phyloP scores from a whole-genome alignment of 305 asterid genomes.

The Fraxinus albicans region DNA sequence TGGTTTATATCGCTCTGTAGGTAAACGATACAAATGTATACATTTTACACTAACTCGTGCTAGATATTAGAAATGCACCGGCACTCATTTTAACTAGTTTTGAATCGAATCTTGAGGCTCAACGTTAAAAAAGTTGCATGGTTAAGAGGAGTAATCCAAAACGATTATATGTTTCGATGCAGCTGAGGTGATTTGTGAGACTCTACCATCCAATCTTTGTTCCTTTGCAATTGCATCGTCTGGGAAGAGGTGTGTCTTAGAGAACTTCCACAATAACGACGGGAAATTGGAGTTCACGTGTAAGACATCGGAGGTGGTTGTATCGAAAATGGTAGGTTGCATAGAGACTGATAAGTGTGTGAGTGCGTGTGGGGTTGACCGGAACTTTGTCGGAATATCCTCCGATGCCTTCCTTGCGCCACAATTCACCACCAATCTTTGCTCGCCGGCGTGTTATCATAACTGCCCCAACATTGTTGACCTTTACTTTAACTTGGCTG shows the following conservation, averaged over 20 bases:
- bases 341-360: constrained; percentile 61
- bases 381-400: constrained; percentile 60
- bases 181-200: constrained; percentile 59
- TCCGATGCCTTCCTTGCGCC: constrained; percentile 60
- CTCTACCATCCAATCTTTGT: constrained; percentile 44
- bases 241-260: constrained; percentile 70
- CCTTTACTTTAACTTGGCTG: constrained; percentile 69
- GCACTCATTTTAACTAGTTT: neutral
- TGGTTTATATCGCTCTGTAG: neutral
- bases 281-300: constrained; percentile 43
- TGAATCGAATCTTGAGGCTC: neutral
- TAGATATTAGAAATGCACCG: too few relatives aligned
- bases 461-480: constrained; percentile 65
- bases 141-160: too few relatives aligned
- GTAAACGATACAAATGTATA: neutral
- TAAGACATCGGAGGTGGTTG: constrained; percentile 54
- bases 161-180: neutral
- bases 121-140: neutral
- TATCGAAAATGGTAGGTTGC: constrained; percentile 43
- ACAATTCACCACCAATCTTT: constrained; percentile 44
- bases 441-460: constrained; percentile 56
- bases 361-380: constrained; percentile 57
- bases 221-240: constrained; percentile 55
- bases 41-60: neutral
- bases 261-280: constrained; percentile 26